Evolutionary conservation across 2,329 filamentous ascomycete genomes (phyloP).

Genomic region (Aspergillus piperis): DNA sequence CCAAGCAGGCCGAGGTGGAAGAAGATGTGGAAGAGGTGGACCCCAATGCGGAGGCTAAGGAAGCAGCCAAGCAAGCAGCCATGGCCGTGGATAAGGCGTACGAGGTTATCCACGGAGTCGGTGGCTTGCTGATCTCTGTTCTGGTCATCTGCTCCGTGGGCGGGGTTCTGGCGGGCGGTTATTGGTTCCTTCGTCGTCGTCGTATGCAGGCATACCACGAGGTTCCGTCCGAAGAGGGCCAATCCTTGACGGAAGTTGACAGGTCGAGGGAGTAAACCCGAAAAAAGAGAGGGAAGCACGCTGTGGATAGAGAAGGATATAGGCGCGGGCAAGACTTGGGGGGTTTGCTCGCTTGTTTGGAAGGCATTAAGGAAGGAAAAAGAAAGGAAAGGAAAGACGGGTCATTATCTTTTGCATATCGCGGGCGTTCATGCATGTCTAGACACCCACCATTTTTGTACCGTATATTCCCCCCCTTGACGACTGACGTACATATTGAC

Average conservation of each 20-base stretch:
- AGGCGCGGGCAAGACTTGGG: not conserved
- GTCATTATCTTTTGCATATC: slow-evolving; percentile 6
- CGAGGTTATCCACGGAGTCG: slow-evolving; percentile 33
- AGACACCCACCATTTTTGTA: not conserved
- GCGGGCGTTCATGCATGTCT: slow-evolving; percentile 6
- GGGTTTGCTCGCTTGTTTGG: not conserved
- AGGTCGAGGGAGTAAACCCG: not conserved
- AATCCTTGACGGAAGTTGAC: slow-evolving; percentile 21
- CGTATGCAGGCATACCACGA: slow-evolving; percentile 31
- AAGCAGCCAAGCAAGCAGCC: slow-evolving; percentile 33
- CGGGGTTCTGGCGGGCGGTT: slow-evolving; percentile 26
- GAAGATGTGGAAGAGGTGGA: slow-evolving; percentile 13
- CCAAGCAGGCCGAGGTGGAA: slow-evolving; percentile 18
- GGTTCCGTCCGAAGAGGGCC: slow-evolving; percentile 32
- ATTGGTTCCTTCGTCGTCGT: slow-evolving; percentile 24
- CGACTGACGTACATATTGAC: slow-evolving; percentile 12
- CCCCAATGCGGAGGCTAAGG: slow-evolving; percentile 15
- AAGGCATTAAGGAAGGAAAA: not conserved
- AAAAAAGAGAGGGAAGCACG: not conserved
- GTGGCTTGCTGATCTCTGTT: slow-evolving; percentile 33
- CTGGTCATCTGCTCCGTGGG: slow-evolving; percentile 26
- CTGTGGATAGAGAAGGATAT: too few relatives aligned
- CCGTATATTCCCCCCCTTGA: slow-evolving; percentile 3
- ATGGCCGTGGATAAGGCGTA: slow-evolving; percentile 33
- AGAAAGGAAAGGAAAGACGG: too few relatives aligned